Evolutionary conservation across 495 filamentous ascomycete genomes (phyloP), one percentile per base, ranked within the genome.

Genomic region (Lichenothelia convexa): DNA sequence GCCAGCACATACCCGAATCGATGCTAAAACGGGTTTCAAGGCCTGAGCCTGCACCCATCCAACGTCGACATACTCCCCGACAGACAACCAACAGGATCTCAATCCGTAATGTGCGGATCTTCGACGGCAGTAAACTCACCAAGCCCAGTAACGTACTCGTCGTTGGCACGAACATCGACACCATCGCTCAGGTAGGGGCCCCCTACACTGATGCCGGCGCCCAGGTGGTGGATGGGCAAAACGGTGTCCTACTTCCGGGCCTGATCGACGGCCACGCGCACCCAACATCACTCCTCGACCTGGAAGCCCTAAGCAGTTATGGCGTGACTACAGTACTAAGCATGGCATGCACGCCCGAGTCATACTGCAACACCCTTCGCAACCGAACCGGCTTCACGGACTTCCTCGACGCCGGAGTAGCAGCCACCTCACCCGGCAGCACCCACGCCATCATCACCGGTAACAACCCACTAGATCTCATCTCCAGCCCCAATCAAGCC

Each of bases 251-350:
- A 11, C 45, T 59, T 8, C 58, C 56, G 1, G 58, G 56, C 5
- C 40, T 61, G 5, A 59, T 59, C 41, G 56, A 58, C 29, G 45
- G 45, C 18, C 55, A 60, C 24, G 23, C 43, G 3, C 57, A 60
- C 39, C 36, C 45, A 3, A 15, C 19, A 9, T 32, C 36, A 0
- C 32, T 54, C 21, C 35, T 36, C 6, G 47, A 43, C 6, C 39
- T 58, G 3, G 49, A 49, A 21, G 38, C 23, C 17, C 42, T 55
- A 21, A 53, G 46, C 20, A 50, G 46, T 11, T 56, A 51, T 34
- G 57, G 56, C 8, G 54, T 61, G 4, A 58, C 57, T 0, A 58
- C 56, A 3, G 50, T 43, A 15, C 34, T 59, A 16, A 42, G 49
- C 34, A 59, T 57, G 54, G 44, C 43, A 18, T 61, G 57, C 26